Conservation (phyloP, 148 eudicot species). For the Spergularia marina region DNA sequence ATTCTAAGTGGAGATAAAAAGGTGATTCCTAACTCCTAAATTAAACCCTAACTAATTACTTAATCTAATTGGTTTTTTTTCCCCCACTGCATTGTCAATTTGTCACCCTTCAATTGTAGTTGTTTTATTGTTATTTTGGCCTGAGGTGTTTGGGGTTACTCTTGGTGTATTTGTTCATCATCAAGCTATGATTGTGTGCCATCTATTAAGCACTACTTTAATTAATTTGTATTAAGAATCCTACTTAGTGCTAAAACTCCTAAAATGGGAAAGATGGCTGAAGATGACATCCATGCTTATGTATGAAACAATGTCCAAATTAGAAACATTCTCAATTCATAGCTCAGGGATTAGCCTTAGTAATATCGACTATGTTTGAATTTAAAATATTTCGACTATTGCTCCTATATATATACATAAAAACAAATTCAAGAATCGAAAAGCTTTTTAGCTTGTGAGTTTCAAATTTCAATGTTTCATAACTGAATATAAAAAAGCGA, state of each 20-base stretch:
- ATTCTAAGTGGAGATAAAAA: slow-evolving; percentile 31
- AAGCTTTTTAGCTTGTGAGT: too few species aligned
- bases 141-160: not conserved
- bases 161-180: slow-evolving; percentile 7
- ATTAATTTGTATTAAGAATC: slow-evolving; percentile 8
- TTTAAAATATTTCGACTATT: too few species aligned
- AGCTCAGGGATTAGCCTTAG: not conserved
- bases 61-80: not conserved
- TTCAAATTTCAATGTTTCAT: too few species aligned
- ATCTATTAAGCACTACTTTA: slow-evolving; percentile 26
- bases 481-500: too few species aligned
- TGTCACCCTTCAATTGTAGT: not conserved
- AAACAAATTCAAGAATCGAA: too few species aligned
- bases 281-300: slow-evolving; percentile 19
- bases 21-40: slow-evolving; percentile 29
- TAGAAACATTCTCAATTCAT: slow-evolving; percentile 3
- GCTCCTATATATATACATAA: too few species aligned
- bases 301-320: slow-evolving; percentile 10
- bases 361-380: not conserved
- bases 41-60: slow-evolving; percentile 12
- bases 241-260: not conserved
- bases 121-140: not conserved
- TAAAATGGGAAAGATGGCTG: slow-evolving; percentile 26
- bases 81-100: not conserved
- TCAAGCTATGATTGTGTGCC: slow-evolving; percentile 25